These are phyloP conservation scores for Aphanoascus verrucosus DNA, from an alignment of 2,329 filamentous ascomycete species.

Conservation along the genomic window DNA sequence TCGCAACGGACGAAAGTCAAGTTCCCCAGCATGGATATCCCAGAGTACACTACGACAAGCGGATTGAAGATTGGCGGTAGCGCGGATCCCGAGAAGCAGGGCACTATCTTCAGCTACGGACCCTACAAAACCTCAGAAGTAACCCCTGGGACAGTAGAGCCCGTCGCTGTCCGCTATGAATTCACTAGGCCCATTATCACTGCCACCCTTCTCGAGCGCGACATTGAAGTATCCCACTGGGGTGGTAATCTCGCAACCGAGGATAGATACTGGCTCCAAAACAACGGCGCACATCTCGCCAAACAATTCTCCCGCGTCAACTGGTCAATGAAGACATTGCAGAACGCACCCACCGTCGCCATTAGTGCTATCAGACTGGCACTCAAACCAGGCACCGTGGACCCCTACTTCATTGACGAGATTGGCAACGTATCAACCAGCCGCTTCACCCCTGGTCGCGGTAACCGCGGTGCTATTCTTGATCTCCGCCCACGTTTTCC, in stretches of 20 bases:
- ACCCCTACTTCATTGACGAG: conserved; percentile 90
- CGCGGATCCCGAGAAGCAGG: conserved; percentile 64
- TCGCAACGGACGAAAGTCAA: conserved; percentile 99
- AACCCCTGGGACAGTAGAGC: conserved; percentile 62
- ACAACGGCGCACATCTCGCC: conserved; percentile 70
- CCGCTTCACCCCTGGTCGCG: conserved; percentile 53
- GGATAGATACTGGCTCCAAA: conserved; percentile 79
- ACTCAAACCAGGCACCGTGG: conserved; percentile 64
- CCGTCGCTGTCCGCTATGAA: conserved; percentile 76
- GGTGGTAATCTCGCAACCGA: conserved; percentile 92
- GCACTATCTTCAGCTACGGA: conserved; percentile 78
- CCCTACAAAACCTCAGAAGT: conserved; percentile 62
- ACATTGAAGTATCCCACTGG: conserved; percentile 95
- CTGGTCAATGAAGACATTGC: conserved; percentile 63
- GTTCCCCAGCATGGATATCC: conserved; percentile 63
- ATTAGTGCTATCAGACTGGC: conserved; percentile 74
- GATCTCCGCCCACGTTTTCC: conserved; percentile 92
- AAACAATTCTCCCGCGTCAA: conserved; percentile 65
- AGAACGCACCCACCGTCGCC: conserved; percentile 64
- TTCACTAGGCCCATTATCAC: conserved; percentile 87
- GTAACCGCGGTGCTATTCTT: conserved; percentile 64
- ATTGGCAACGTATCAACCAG: conserved; percentile 97
- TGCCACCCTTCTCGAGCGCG: conserved; percentile 68
- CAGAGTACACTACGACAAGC: conserved; percentile 71
- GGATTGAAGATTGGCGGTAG: conserved; percentile 45